Base-by-base conservation (phyloP, 2,329 filamentous ascomycete genomes). In the Talaromyces verruculosus region DNA sequence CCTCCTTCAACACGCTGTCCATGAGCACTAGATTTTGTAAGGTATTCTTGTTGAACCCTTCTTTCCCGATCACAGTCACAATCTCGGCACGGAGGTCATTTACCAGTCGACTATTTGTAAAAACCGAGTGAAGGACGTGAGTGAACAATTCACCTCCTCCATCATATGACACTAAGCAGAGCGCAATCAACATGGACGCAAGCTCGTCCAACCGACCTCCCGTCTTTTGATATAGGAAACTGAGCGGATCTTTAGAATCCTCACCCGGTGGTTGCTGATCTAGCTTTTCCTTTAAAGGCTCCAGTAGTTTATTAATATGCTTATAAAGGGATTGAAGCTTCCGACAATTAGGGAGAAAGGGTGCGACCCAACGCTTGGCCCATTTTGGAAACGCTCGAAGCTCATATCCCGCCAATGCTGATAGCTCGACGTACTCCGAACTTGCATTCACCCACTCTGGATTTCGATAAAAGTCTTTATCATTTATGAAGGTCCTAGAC, bases 1-100 rank as follows among this genome's bases (percentile, higher is more conserved):
- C 55, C 59, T 73, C 72, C 53, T 69, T 71, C n/a, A 73, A 28
- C 25, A 73, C 68, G 63, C 71, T 73, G 57, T 73, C 72, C 67
- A 73, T 33, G 59, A 69, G 68, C 25, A 43, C 39, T 28, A 73
- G 59, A 10, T 64, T 58, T 11, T 22, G 37, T 51, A 67, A 25
- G 7, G 35, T 30, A 19, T 45, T 25, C 30, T 53, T 59, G 15
- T 67, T 59, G 11, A 35, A 65, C 10, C 61, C 60, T 51, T 64
- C 61, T 17, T 47, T 41, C 19, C 39, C 43, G 19, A 67, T 39
- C 43, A 64, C 65, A 28, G 47, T 37, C 13, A 59, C 41, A 25
- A 64, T 61, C 43, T 67, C 65, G 17, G 35, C 11, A 15, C 49
- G 59, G 17, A 66, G 28, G 25, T 45, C 43, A 19, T 63, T n/a